These are phyloP conservation scores for Prunus yedoensis DNA, from an alignment of 331 rosid species.

Conservation along the genomic window DNA sequence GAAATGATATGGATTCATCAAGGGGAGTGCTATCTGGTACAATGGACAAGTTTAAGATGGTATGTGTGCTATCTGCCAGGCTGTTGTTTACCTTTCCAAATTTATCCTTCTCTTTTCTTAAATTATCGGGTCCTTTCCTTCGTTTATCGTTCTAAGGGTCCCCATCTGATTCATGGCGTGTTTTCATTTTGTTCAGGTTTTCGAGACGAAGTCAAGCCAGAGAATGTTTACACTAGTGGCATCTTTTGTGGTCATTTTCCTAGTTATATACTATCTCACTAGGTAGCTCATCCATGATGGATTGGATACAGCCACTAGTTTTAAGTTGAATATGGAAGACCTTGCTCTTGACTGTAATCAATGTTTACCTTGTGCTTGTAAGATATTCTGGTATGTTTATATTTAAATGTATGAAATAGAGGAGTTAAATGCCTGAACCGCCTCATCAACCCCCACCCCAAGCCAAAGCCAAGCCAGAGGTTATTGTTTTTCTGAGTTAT, in stretches of 20 bases:
- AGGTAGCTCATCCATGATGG: conserved; percentile 44
- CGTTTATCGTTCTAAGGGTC: not conserved
- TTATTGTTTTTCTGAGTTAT: not conserved
- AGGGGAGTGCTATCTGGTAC: conserved; percentile 92
- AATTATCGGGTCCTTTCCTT: not conserved
- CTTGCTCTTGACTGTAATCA: conserved; percentile 30
- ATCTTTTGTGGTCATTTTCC: conserved; percentile 76
- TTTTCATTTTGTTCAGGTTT: conserved; percentile 51
- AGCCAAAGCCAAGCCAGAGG: not conserved
- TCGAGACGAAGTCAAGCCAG: conserved; percentile 86
- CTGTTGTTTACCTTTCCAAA: not conserved
- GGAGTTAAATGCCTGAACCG: conserved; percentile 23
- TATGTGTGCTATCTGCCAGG: conserved; percentile 22
- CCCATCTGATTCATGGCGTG: conserved; percentile 2
- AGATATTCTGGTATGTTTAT: conserved; percentile 37
- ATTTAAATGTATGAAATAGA: conserved; percentile 35
- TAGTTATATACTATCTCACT: conserved; percentile 74
- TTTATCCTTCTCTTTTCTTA: too few relatives aligned
- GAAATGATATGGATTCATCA: conserved; percentile 93
- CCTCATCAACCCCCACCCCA: not conserved
- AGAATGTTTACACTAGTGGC: conserved; percentile 83
- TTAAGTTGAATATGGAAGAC: conserved; percentile 28
- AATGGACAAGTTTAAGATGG: conserved; percentile 94
- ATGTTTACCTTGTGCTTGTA: conserved; percentile 32
- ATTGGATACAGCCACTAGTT: conserved; percentile 32